phyloP scores from a whole-genome alignment of 1,284 basidiomycete genomes.

The Sparassis latifolia region DNA sequence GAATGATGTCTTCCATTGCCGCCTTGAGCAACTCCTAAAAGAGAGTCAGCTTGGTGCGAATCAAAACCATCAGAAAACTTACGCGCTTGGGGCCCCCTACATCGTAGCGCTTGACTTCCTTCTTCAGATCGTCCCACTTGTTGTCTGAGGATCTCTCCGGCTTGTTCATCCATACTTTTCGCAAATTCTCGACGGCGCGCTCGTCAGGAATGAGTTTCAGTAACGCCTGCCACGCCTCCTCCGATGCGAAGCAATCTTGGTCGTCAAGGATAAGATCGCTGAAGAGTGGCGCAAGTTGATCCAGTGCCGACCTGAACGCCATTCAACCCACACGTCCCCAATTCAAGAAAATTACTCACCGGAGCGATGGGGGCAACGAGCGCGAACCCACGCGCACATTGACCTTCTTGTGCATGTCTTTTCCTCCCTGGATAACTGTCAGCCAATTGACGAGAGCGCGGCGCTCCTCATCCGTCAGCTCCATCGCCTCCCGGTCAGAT shows the following conservation, averaged over 20 bases:
- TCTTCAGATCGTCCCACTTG: conserved; percentile 82
- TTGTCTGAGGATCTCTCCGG: too few species aligned
- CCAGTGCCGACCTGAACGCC: conserved; percentile 49
- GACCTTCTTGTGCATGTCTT: conserved; percentile 82
- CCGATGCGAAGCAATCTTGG: conserved; percentile 79
- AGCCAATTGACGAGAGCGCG: conserved; percentile 83
- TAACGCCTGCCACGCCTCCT: conserved; percentile 71
- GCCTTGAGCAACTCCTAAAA: conserved; percentile 30
- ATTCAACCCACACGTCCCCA: not conserved
- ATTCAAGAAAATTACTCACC: too few species aligned
- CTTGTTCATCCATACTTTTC: not conserved
- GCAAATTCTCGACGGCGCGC: not conserved
- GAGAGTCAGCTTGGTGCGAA: not conserved
- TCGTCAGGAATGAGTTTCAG: conserved; percentile 76
- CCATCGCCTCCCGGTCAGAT: conserved; percentile 84
- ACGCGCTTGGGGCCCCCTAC: too few species aligned
- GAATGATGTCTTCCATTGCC: conserved; percentile 79
- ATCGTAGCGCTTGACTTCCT: too few species aligned
- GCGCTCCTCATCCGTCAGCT: conserved; percentile 87
- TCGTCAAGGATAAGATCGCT: conserved; percentile 70
- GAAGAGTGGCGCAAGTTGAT: conserved; percentile 56
- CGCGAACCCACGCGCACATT: conserved; percentile 55
- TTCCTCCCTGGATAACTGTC: conserved; percentile 81
- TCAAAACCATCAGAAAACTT: not conserved
- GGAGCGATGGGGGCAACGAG: too few species aligned